Base-by-base conservation (phyloP, 768 basidiomycete species). In the Rhodotorula babjevae region DNA sequence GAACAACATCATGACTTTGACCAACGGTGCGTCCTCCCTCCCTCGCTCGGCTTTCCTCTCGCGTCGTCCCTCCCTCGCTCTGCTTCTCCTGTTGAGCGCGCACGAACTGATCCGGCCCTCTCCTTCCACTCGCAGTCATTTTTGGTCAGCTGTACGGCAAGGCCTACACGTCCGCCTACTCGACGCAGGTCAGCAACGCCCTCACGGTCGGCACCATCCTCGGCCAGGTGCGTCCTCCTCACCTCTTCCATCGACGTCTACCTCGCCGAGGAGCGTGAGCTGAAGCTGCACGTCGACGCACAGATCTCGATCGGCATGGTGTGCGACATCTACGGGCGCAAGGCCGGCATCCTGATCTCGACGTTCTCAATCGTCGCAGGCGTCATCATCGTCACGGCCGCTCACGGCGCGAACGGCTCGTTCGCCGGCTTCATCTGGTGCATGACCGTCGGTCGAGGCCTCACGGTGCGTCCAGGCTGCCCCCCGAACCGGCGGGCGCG, bases 291-390 rank as follows among this genome's bases (percentile, higher is more conserved):
- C 36, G 36, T 36, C 36, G 36, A 36, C 36, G 36, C 36, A 36
- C 50, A 52, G 50, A 23, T 52, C 9, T 25, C 50, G 4, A 69
- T 77, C 44, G 90, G 90, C 21, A 76, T 89, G 33, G 79, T 89
- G n/a, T 90, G 88, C 75, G 90, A 91, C 79, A 83, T 87, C 62
- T 78, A 88, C 40, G 90, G 90, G n/a, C 83, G 90, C 63, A 90
- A 90, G 79, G 85, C 86, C n/a, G 89, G 88, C 27, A 85, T 91
- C 63, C 85, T 90, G 29, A 79, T 83, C 50, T 90, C 89, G 3
- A 91, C 89, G 0, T 76, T 86, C 47, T 80, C 88, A 50, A 91
- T 91, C 70, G 87, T 90, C 65, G 61, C 89, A 58, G 90, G 90
- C 33, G 87, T 87, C 27, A 87, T 84, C 33, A 83, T 90, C 33